Conservation (phyloP, 2,329 filamentous ascomycete genomes). For the Aureobasidium sp. region DNA sequence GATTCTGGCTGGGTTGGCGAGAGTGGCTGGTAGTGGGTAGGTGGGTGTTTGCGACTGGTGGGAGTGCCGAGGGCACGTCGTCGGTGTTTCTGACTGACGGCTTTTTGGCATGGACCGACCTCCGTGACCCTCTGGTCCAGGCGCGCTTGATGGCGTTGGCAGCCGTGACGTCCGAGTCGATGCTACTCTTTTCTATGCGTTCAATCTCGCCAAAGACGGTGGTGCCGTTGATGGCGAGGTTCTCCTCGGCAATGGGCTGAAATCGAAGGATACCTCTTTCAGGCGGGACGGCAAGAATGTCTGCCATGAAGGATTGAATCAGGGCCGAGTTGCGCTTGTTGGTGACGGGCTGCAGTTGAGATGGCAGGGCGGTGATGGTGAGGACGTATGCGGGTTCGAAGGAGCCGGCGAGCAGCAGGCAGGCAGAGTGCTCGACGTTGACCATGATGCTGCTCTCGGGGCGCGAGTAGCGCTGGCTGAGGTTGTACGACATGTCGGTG, state of each 20-base stretch:
- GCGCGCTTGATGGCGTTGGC: conserved; percentile 35
- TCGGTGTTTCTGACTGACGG: neutral
- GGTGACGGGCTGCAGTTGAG: conserved; percentile 61
- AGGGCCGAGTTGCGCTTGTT: conserved; percentile 78
- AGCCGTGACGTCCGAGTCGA: conserved; percentile 29
- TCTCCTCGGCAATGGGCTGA: conserved; percentile 61
- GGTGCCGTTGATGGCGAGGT: conserved; percentile 62
- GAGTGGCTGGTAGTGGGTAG: conserved; percentile 11
- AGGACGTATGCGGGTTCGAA: conserved; percentile 76
- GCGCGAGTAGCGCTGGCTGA: conserved; percentile 69
- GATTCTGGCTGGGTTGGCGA: neutral
- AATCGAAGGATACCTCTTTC: conserved; percentile 69
- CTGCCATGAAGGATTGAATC: conserved; percentile 67
- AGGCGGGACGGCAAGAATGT: conserved; percentile 59
- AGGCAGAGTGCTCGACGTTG: conserved; percentile 66
- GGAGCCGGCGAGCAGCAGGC: conserved; percentile 66
- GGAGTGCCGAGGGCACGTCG: neutral
- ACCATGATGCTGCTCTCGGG: conserved; percentile 68
- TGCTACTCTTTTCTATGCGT: conserved; percentile 43
- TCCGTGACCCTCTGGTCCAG: conserved; percentile 26
- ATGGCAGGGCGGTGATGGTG: conserved; percentile 63
- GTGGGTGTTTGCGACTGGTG: conserved; percentile 6
- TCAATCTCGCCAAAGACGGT: conserved; percentile 65
- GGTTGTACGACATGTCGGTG: conserved; percentile 62
- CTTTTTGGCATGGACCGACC: conserved; percentile 22